Evolutionary conservation across 1,284 basidiomycete genomes (phyloP), one percentile per base, ranked within the genome.

Genomic region (Puccinia horiana): DNA sequence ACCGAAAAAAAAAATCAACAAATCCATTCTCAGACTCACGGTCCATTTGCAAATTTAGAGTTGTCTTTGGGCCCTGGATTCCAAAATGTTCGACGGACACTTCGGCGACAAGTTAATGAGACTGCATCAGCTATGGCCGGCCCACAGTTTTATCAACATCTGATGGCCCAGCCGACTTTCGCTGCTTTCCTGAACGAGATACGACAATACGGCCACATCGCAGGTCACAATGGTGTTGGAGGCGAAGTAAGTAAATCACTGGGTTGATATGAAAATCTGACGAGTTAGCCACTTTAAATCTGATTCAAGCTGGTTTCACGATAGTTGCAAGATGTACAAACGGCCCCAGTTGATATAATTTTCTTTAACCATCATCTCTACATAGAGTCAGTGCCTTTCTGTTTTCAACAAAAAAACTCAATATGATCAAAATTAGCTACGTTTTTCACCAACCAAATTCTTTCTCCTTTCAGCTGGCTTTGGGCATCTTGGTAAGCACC

Each of bases 361-460:
- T 81, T 81, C 18, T 72, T 72, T 56, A 35, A 16, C 40, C 78
- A 81, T 42, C 78, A 81, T 58, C 40, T 73, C 52, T 81, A 81
- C 47, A 58, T 81, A 5, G 78, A 81, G 78, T 81, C 40, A 81
- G 78, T 73, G 12, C n/a, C n/a, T n/a, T 9, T 9, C 23, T 44
- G 11, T 16, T 40, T 44, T 11, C 35, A 61, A 32, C 54, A 49
- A 32, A 5, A 26, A 29, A 23, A n/a, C 37, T 32, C 65, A 35
- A 2, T 56, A 2, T 1, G 37, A 35, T 58, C 42, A 47, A 78
- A 23, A 26, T 6, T 20, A 6, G 37, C 18, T 16, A 63, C 52
- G 61, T 44, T 3, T 29, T 18, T 61, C 20, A 61, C 32, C 37
- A 37, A 16, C 40, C 6, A 14, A 29, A 42, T 26, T 16, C 1